Evolutionary conservation across 495 filamentous ascomycete genomes (phyloP), one percentile per base, ranked within the genome.

Genomic region (Collariella sp.): DNA sequence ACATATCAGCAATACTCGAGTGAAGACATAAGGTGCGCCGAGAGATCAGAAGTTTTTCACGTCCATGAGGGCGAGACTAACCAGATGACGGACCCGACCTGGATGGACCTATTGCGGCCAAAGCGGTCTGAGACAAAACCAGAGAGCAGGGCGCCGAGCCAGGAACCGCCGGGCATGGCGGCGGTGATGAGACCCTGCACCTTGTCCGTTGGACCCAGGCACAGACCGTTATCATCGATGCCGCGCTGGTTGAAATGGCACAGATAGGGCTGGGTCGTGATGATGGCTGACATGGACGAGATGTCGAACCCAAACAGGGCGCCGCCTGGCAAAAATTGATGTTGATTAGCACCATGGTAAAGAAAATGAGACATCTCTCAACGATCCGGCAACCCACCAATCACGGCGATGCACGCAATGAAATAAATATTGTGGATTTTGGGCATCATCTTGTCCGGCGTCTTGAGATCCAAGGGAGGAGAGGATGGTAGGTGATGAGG

Each of bases 81-180:
- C 84, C 84, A 87, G 43, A 86, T 77, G 18, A 83, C 23, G 42
- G 77, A 73, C 43, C 83, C 83, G 35, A 82, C 65, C 65, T 83
- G 80, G 65, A 89, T 86, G 1, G 83, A 69, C 18, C 62, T 74
- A 68, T 86, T 87, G 53, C 86, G 80, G 29, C 87, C 86, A 29
- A 85, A 65, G 0, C 56, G 69, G 70, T 90, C 87, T 11, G 84
- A 84, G 1, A 87, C 53, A 54, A 77, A 78, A 46, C 84, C 85
- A 46, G 83, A 89, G 41, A 77, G 51, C 47, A 88, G 65, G 40
- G 87, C 83, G 54, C 82, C 86, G n/a, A 88, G 56, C 76, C 81
- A 89, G 1, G 86, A 89, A 38, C 86, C 86, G 24, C 75, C 85
- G 40, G 86, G 79, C 86, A 90, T 90, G 49, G 85, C 69, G 40